Evolutionary conservation across 768 basidiomycete genomes (phyloP).

Genomic region (Porpolomopsis calyptriformis): DNA sequence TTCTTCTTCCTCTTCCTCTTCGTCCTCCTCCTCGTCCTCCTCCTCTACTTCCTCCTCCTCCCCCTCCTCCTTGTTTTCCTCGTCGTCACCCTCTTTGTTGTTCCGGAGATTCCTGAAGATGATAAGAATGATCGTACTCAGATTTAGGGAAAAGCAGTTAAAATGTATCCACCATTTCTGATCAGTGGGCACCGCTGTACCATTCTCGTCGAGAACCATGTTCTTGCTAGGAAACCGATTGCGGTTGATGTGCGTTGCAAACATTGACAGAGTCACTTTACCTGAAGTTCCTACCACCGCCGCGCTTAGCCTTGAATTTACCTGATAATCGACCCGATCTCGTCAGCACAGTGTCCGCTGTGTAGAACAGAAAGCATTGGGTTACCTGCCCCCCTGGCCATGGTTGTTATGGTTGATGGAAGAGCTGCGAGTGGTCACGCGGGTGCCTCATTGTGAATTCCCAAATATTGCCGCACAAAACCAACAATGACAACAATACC

Average conservation of each 20-base stretch:
- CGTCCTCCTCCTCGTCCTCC: conserved; percentile 28
- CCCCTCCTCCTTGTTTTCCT: conserved; percentile 23
- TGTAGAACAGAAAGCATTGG: not conserved
- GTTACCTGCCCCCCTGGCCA: conserved; percentile 45
- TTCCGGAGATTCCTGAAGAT: conserved; percentile 11
- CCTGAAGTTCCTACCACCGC: conserved; percentile 83
- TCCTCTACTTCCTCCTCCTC: conserved; percentile 32
- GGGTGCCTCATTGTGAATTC: not conserved
- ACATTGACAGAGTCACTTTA: conserved; percentile 18
- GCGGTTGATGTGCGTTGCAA: conserved; percentile 7
- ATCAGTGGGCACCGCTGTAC: conserved; percentile 40
- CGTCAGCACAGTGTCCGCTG: not conserved
- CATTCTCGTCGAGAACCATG: conserved; percentile 47
- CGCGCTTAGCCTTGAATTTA: conserved; percentile 79
- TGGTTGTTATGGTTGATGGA: conserved; percentile 14
- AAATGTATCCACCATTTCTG: conserved; percentile 30
- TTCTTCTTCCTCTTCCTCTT: conserved; percentile 35
- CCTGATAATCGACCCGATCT: conserved; percentile 35
- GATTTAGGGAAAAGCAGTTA: conserved; percentile 7
- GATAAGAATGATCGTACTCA: conserved; percentile 10
- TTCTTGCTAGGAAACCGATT: conserved; percentile 34
- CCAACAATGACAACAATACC: conserved; percentile 68
- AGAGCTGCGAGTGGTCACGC: conserved; percentile 5
- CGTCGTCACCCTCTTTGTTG: conserved; percentile 23
- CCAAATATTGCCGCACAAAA: not conserved